Percentiles rank a stretch among this genome's conserved stretches.
Evolutionary conservation across 148 eudicot genomes (phyloP).

Genomic region (Rhododendron ferrugineum): DNA sequence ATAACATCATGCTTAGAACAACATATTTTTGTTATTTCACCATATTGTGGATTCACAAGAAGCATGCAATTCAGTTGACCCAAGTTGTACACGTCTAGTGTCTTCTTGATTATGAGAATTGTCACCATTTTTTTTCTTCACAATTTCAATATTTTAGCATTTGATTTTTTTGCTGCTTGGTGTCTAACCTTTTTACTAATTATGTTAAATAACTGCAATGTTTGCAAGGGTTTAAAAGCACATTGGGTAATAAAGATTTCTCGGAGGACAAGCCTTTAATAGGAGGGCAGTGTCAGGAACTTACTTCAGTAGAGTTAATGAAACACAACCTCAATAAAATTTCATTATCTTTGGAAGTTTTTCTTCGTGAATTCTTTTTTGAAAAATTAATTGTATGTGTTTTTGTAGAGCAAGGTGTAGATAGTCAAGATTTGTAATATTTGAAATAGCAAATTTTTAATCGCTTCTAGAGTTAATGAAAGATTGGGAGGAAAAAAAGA

Average conservation of each 20-base stretch:
- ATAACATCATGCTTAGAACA: background rate
- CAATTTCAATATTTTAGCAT: background rate
- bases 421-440: background rate
- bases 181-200: background rate
- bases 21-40: background rate
- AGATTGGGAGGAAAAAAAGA: background rate
- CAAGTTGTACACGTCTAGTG: background rate
- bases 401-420: background rate
- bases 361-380: background rate
- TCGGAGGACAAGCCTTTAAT: background rate
- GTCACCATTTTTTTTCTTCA: background rate
- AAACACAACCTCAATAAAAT: background rate
- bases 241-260: background rate
- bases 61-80: constrained; percentile 8
- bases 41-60: background rate
- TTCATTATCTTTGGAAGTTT: background rate
- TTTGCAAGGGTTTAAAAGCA: constrained; percentile 13
- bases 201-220: constrained; percentile 4
- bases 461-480: background rate
- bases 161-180: background rate
- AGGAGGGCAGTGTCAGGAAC: background rate
- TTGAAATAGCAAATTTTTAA: background rate
- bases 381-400: background rate
- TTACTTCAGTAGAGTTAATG: background rate
- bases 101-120: background rate